These are phyloP conservation scores for Claviceps sorghi DNA, from an alignment of 2,329 filamentous ascomycete species.

Conservation along the genomic window DNA sequence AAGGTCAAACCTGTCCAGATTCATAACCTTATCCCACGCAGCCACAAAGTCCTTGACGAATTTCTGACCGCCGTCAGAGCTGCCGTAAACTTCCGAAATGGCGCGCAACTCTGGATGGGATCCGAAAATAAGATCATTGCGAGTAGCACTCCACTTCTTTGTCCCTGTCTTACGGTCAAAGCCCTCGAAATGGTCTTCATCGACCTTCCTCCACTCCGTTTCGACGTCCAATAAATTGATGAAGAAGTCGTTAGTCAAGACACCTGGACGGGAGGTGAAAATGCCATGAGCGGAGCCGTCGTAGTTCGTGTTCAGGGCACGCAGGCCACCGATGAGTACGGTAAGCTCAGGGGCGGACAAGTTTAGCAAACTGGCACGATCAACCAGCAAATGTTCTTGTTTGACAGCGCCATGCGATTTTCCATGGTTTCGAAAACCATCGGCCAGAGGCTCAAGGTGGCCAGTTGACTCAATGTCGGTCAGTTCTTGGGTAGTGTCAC, in stretches of 20 bases:
- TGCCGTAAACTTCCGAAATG: constrained; percentile 54
- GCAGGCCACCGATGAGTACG: constrained; percentile 57
- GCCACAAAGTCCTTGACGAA: constrained; percentile 58
- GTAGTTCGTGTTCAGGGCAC: constrained; percentile 54
- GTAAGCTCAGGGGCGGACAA: constrained; percentile 58
- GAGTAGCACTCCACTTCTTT: constrained; percentile 56
- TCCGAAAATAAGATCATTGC: constrained; percentile 56
- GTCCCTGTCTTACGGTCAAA: constrained; percentile 48
- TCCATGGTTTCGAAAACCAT: constrained; percentile 72
- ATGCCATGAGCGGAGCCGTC: constrained; percentile 54
- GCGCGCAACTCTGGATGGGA: constrained; percentile 62
- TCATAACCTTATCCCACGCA: constrained; percentile 63
- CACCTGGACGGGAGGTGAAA: constrained; percentile 51
- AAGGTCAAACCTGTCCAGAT: constrained; percentile 56
- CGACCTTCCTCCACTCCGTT: constrained; percentile 42
- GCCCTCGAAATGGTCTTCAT: constrained; percentile 46
- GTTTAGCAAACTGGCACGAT: constrained; percentile 55
- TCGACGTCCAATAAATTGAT: constrained; percentile 58
- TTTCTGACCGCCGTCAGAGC: constrained; percentile 42
- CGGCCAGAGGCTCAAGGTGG: constrained; percentile 53
- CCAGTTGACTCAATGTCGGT: constrained; percentile 51
- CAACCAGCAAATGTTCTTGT: constrained; percentile 56
- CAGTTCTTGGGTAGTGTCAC: constrained; percentile 56
- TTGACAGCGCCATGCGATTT: constrained; percentile 43
- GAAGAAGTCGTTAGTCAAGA: constrained; percentile 69